Conservation (phyloP, 495 filamentous ascomycete species). For the Podospora conica region DNA sequence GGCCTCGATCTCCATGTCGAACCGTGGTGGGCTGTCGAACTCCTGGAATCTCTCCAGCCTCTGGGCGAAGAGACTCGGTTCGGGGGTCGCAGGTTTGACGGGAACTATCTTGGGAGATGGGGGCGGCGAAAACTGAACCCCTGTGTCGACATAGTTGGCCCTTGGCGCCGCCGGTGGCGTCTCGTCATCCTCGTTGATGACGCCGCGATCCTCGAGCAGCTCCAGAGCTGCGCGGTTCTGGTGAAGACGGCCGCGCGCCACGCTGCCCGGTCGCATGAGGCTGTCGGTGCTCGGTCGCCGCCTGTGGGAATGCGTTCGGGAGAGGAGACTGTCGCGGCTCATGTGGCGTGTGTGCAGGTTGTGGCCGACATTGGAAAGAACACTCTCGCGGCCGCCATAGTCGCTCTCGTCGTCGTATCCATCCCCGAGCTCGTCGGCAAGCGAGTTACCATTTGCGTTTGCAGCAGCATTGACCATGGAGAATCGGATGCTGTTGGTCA, state of each 20-base stretch:
- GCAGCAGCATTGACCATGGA: conserved; percentile 54
- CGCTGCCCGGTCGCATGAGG: conserved; percentile 43
- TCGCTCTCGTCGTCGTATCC: conserved; percentile 54
- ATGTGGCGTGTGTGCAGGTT: conserved; percentile 32
- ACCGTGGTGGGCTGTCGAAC: conserved; percentile 37
- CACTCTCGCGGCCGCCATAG: conserved; percentile 49
- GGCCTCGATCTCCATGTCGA: conserved; percentile 57
- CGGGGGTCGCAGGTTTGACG: conserved; percentile 35
- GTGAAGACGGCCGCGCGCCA: conserved; percentile 40
- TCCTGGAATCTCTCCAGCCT: conserved; percentile 32
- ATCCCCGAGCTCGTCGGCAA: conserved; percentile 79
- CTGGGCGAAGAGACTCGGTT: conserved; percentile 24
- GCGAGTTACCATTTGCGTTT: conserved; percentile 61
- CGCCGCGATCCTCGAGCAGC: conserved; percentile 39
- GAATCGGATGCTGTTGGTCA: conserved; percentile 66
- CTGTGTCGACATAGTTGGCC: conserved; percentile 59
- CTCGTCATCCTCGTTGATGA: conserved; percentile 46
- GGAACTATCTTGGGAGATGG: conserved; percentile 56
- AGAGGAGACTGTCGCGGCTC: conserved; percentile 34
- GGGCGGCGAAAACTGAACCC: conserved; percentile 76
- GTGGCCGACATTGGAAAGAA: conserved; percentile 34
- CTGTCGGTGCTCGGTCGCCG: conserved; percentile 48
- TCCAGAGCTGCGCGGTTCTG: conserved; percentile 45
- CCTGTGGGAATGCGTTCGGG: conserved; percentile 30
- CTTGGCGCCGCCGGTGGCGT: conserved; percentile 20